Percentiles rank a stretch among this genome's conserved stretches.
Conservation (phyloP, 805 yeast genomes). For the Ogataea paradorogensis region DNA sequence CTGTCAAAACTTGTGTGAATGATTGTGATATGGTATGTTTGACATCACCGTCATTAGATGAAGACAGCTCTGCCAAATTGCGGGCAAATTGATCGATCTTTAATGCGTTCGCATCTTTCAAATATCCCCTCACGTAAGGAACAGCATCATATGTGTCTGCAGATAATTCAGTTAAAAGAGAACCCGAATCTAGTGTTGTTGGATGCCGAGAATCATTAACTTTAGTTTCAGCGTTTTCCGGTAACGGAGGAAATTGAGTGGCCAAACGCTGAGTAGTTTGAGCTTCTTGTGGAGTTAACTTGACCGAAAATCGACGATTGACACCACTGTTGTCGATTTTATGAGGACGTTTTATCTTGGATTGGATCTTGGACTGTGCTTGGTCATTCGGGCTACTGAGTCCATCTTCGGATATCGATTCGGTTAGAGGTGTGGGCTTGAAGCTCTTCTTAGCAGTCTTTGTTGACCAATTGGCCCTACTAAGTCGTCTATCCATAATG, state of each 20-base stretch:
- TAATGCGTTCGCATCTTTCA: conserved; percentile 64
- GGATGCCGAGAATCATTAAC: conserved; percentile 6
- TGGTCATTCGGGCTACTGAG: neutral
- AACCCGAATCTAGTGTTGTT: conserved; percentile 14
- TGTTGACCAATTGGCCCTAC: conserved; percentile 31
- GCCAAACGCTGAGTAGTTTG: conserved; percentile 4
- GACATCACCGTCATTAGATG: conserved; percentile 53
- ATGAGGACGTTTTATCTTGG: conserved; percentile 16
- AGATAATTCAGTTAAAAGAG: conserved; percentile 37
- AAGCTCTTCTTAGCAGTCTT: conserved; percentile 8
- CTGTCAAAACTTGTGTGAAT: conserved; percentile 56
- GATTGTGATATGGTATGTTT: conserved; percentile 59
- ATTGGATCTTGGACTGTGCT: neutral
- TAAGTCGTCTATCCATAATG: conserved; percentile 19
- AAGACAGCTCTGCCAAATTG: conserved; percentile 46
- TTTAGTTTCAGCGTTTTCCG: conserved; percentile 5
- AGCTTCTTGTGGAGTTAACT: conserved; percentile 18
- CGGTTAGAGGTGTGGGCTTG: conserved; percentile 7
- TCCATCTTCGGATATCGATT: conserved; percentile 3
- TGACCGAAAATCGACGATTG: conserved; percentile 26
- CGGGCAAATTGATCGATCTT: conserved; percentile 70
- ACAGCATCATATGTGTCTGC: conserved; percentile 47
- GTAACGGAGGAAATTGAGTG: conserved; percentile 14
- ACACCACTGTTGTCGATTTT: conserved; percentile 20
- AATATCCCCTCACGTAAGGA: conserved; percentile 43